Base-by-base conservation (phyloP, 345 rosid species). In the Eucalyptus virginea region DNA sequence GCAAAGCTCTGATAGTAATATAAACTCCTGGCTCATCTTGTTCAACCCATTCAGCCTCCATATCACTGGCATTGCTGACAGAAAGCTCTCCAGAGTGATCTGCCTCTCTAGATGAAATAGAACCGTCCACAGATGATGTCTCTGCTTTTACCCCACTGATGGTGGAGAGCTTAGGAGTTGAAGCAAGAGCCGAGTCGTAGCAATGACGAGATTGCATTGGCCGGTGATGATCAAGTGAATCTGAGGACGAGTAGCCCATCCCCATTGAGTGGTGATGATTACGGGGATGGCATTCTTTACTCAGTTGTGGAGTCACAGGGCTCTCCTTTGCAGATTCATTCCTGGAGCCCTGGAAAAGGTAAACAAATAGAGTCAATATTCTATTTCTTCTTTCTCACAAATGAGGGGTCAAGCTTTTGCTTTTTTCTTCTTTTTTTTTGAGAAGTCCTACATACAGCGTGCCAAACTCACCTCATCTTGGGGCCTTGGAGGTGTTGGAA, bases 11-110 rank as follows among this genome's bases (percentile, higher is more conserved):
- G 90, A 97, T 95, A 19, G 99, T 97, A 89, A 97, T 95, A 90
- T 97, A 97, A n/a, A 97, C 97, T 56, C 99, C 99, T 0, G 96
- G 96, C 92, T 97, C 98, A 86, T 97, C 99, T 92, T 96, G 98
- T 89, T 96, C 99, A 15, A 97, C 96, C 99, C 99, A 97, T 92
- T 98, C 99, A 12, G 96, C 92, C 87, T 98, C 99, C 89, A 90
- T 88, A 86, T 98, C 99, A 88, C 99, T 98, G 11, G 99, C 98
- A 95, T 96, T 96, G 86, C 99, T 96, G 77, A 97, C 65, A 32
- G 99, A 98, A 86, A 96, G 93, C 91, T 96, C 99, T 65, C 94
- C 97, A 6, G 98, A 95, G 86, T 56, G 96, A 90, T 94, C 96
- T 88, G 89, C 94, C 88, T 95, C 99, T 91, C 98, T 95, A 44